Base-by-base conservation (phyloP, 139 green algal genomes). In the Gonium pectorale region DNA sequence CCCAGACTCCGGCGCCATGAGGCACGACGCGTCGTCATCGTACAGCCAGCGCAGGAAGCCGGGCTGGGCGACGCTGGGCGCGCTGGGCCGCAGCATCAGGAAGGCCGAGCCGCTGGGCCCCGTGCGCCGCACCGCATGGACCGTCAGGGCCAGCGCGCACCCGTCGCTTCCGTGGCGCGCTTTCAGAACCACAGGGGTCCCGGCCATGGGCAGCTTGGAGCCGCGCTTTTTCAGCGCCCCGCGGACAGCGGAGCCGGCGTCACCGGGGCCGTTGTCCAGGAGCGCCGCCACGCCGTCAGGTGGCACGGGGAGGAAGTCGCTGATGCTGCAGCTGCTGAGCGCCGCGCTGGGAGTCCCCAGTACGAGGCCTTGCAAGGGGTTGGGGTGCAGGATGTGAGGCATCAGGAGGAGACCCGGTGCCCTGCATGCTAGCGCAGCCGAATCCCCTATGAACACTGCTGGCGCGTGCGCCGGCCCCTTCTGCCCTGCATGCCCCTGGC, bases 11-110 rank as follows among this genome's bases (percentile, higher is more conserved):
- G n/a, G 59, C 59, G 66, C 26, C 66, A 79, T 49, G 2, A 80
- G 71, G 1, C 35, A 49, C 29, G 33, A 51, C 27, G 7, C 37
- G 51, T 80, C 71, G 35, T 41, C 22, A 5, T 67, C 35, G 49
- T 49, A 37, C 49, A 80, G 51, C 71, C 71, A 80, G 4, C 71
- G 49, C 51, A 51, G 8, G 51, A 80, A 80, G 51, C 71, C 71
- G 0, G 49, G 51, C 49, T 49, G 71, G 0, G 24, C 71, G 11
- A 15, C 2, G 9, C 6, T 51, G 13, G 71, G 71, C 22, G 2
- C 35, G 0, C 0, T 22, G 33, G 71, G 71, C 2, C 51, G 71
- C 22, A 80, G 9, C 22, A 66, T 27, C 5, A 80, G 51, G 51
- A 52, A 80, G 71, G 52, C 52, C 24, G 6, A 35, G 71, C 71